A percentile compares a stretch with the other conserved stretches of the same genome.
phyloP scores from a whole-genome alignment of 2,329 filamentous ascomycete species.

The Beauveria caledonica region DNA sequence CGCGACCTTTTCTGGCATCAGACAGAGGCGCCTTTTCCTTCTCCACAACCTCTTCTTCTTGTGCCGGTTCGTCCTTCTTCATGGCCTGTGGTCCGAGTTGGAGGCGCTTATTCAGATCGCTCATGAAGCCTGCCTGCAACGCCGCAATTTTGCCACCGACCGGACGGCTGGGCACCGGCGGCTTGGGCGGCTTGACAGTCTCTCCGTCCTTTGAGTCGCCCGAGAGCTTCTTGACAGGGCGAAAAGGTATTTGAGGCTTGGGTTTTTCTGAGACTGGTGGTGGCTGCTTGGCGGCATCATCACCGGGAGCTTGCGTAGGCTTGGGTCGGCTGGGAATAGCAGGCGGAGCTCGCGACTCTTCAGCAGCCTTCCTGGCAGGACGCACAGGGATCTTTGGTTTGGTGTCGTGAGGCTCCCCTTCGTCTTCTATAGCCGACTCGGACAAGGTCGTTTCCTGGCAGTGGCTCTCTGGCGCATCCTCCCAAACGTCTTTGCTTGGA shows the following conservation, averaged over 20 bases:
- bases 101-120: conserved; percentile 82
- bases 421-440: conserved; percentile 23
- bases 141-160: conserved; percentile 81
- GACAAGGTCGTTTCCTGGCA: conserved; percentile 68
- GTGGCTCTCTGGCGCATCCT: conserved; percentile 80
- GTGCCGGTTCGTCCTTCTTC: conserved; percentile 61
- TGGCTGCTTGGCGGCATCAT: conserved; percentile 28
- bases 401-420: conserved; percentile 15
- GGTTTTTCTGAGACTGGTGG: conserved; percentile 43
- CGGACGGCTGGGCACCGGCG: conserved; percentile 66
- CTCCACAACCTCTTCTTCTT: conserved; percentile 45
- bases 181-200: conserved; percentile 54
- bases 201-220: conserved; percentile 34
- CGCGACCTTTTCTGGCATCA: conserved; percentile 85
- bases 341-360: conserved; percentile 30
- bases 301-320: conserved; percentile 33
- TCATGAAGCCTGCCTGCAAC: conserved; percentile 85
- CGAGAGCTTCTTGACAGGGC: conserved; percentile 47
- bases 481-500: conserved; percentile 89
- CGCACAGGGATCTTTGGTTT: conserved; percentile 24
- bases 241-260: conserved; percentile 53
- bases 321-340: conserved; percentile 46
- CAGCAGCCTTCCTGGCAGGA: conserved; percentile 31
- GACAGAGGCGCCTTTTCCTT: conserved; percentile 70
- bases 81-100: conserved; percentile 75